These are phyloP conservation scores for Epichloe scottii DNA, from an alignment of 2,329 filamentous ascomycete species.

Conservation along the genomic window DNA sequence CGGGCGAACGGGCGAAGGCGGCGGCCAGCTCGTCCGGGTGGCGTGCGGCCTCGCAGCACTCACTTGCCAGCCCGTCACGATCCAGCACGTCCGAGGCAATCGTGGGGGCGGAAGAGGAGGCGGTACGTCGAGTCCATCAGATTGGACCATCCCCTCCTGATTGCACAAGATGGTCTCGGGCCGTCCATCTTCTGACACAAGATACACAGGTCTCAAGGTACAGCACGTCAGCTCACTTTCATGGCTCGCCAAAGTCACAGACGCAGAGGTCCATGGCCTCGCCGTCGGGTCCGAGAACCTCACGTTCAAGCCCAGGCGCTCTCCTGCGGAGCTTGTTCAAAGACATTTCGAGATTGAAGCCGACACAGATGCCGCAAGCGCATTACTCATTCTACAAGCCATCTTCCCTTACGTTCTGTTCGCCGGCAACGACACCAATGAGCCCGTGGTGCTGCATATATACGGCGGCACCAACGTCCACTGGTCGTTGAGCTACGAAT, in stretches of 20 bases:
- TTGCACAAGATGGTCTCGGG: too few species aligned
- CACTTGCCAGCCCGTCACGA: slow-evolving; percentile 37
- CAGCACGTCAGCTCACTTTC: slow-evolving; percentile 46
- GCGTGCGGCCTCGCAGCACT: slow-evolving; percentile 44
- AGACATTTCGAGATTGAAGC: slow-evolving; percentile 37
- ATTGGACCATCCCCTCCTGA: not conserved
- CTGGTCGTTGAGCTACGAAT: slow-evolving; percentile 47
- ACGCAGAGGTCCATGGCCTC: slow-evolving; percentile 37
- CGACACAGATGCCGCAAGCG: slow-evolving; percentile 38
- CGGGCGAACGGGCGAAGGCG: slow-evolving; percentile 47
- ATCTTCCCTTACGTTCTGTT: slow-evolving; percentile 47
- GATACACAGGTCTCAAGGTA: slow-evolving; percentile 39
- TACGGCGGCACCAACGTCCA: slow-evolving; percentile 47
- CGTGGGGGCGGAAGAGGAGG: slow-evolving; percentile 20
- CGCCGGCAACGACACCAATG: slow-evolving; percentile 28
- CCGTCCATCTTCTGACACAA: too few species aligned
- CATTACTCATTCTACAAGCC: slow-evolving; percentile 46
- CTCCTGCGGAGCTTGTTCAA: slow-evolving; percentile 25
- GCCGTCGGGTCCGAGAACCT: slow-evolving; percentile 36
- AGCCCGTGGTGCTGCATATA: slow-evolving; percentile 37
- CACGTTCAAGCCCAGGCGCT: slow-evolving; percentile 30
- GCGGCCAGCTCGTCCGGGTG: slow-evolving; percentile 47
- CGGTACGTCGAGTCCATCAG: slow-evolving; percentile 12
- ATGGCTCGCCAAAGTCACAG: slow-evolving; percentile 39
- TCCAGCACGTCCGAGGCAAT: slow-evolving; percentile 44